These are phyloP conservation scores for Verticillium nubilum DNA, from an alignment of 2,329 filamentous ascomycete genomes.

Conservation along the genomic window DNA sequence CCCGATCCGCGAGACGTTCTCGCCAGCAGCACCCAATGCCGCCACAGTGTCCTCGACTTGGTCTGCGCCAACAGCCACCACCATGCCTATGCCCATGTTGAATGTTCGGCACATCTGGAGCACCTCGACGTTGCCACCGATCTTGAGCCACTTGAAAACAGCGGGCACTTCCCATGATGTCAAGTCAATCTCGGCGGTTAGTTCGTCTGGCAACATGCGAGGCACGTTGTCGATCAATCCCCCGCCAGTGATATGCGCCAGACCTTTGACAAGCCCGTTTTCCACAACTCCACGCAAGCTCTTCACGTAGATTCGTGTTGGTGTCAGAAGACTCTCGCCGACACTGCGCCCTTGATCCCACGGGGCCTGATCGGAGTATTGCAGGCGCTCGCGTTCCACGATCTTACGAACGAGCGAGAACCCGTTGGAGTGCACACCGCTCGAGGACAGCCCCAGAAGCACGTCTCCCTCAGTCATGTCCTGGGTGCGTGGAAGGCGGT, in stretches of 20 bases:
- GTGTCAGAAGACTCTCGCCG: constrained; percentile 76
- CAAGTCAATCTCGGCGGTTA: constrained; percentile 78
- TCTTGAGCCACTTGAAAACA: constrained; percentile 85
- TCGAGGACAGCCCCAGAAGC: constrained; percentile 78
- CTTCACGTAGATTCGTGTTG: constrained; percentile 91
- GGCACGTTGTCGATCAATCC: constrained; percentile 92
- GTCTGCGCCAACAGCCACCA: constrained; percentile 67
- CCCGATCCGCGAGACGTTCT: constrained; percentile 74
- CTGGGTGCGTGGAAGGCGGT: constrained; percentile 68
- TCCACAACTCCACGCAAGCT: constrained; percentile 63
- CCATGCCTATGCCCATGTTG: constrained; percentile 95
- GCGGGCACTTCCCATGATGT: constrained; percentile 67
- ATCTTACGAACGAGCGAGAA: constrained; percentile 96
- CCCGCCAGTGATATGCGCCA: constrained; percentile 95
- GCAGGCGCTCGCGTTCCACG: constrained; percentile 65
- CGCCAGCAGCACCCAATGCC: constrained; percentile 61
- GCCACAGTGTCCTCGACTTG: constrained; percentile 56
- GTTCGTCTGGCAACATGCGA: constrained; percentile 75
- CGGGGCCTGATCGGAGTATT: constrained; percentile 67
- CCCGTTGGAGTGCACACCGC: constrained; percentile 90
- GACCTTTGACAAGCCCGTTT: constrained; percentile 71
- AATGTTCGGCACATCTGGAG: constrained; percentile 87
- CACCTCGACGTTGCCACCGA: constrained; percentile 61
- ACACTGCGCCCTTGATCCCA: constrained; percentile 63
- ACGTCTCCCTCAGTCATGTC: constrained; percentile 80